Base-by-base conservation (phyloP, 2,329 filamentous ascomycete species). In the Alternaria burnsii region DNA sequence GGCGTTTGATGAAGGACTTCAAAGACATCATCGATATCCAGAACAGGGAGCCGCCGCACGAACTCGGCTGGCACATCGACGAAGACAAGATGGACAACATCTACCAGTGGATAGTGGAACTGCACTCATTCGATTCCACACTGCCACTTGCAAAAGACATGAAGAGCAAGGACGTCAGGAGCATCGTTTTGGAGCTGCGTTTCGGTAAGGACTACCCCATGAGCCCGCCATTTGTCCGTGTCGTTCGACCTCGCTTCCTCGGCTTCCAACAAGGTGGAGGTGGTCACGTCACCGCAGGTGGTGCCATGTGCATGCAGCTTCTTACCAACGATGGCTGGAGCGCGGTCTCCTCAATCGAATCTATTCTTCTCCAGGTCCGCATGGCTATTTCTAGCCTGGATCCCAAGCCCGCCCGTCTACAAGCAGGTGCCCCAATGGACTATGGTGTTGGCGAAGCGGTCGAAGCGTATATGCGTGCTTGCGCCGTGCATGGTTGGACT, bases 61-160 rank as follows among this genome's bases (percentile, higher is more conserved):
- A 90, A 60, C 84, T 96, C 0, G 94, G 94, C 16, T 97, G 93
- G 93, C 93, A 92, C 72, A 88, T 97, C 56, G 86, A 96, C 71
- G 80, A 84, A 14, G 81, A 83, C 12, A 85, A 87, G 51, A 82
- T 94, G 38, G 85, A 82, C 6, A 96, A 94, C 71, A 84, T 93
- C 63, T 97, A 95, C 71, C 93, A 96, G 71, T 97, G 93, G 93
- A 93, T 97, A 59, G 88, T 96, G 6, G 91, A 97, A 76, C 82
- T 97, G 1, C 94, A 97, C 76, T 92, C 89, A 43, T 97, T 97
- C 71, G 89, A 93, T 24, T 65, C 80, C 0, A 75, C 80, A 1
- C 82, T 95, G 0, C 91, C 91, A 1, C 82, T 97, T 1, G 89
- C 91, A 0, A 74, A 85, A 54, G 93, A 97, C 72, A 92, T 97